Base-by-base conservation (phyloP, 805 yeast species). In the Wilhelminamyces savonicus region DNA sequence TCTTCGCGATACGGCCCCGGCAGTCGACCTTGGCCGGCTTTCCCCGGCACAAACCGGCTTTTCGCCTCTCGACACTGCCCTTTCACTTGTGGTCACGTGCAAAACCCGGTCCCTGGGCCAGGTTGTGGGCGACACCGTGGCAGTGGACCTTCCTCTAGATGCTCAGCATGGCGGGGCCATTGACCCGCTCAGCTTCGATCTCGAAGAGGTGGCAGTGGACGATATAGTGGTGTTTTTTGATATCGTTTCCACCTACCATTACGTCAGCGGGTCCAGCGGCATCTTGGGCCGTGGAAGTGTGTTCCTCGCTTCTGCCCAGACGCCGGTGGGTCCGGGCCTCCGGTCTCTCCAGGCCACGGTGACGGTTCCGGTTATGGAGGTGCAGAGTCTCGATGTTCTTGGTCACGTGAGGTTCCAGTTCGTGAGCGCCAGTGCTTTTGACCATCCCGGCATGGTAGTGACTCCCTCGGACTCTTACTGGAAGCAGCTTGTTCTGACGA, bases 21-120 rank as follows among this genome's bases (percentile, higher is more conserved):
- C 90, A 0, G 69, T 88, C 8, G 74, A 77, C 27, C 66, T 86
- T 32, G 80, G 81, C 39, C 67, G 75, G 21, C 83, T 82, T n/a
- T 86, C 94, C 5, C 60, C 80, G 30, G 70, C 87, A 1, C 80
- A 79, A 44, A 78, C 79, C 3, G 82, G 79, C 35, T 70, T 78
- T n/a, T 82, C 94, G 0, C 92, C 84, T 50, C 65, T 87, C 22
- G 96, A 88, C 43, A 85, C 95, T 3, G 95, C 95, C 0, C 69
- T 88, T 22, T 81, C 94, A 1, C 61, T 88, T 25, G 76, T 76
- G 7, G 70, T 88, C 15, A 59, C 68, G 4, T 62, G 69, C 41
- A 50, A 55, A 29, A 44, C 53, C 34, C 50, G 46, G 34, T 22
- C 23, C 5, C 52, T 50, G 14, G 53, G 51, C 30, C 50, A 47